phyloP scores from a whole-genome alignment of 768 basidiomycete genomes.

The Auriscalpium orientale region DNA sequence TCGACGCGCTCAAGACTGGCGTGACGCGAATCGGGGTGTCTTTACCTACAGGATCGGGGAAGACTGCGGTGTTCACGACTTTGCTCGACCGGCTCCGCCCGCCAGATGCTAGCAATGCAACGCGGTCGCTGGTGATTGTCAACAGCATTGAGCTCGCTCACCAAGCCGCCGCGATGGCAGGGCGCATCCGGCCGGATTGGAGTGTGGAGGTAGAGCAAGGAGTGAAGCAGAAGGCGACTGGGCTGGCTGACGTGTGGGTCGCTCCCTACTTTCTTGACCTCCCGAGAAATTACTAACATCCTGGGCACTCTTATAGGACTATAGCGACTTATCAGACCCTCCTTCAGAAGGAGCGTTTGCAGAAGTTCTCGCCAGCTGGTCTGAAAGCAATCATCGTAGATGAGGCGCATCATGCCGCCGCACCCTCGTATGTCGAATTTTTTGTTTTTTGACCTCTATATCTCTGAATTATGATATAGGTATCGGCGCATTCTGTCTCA shows the following conservation, averaged over 20 bases:
- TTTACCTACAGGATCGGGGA: constrained; percentile 77
- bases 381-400: constrained; percentile 81
- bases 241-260: constrained; percentile 77
- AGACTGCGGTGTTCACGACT: constrained; percentile 88
- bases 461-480: constrained; percentile 27
- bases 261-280: background rate
- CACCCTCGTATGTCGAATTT: constrained; percentile 59
- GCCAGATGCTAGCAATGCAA: constrained; percentile 34
- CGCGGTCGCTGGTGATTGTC: constrained; percentile 72
- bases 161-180: constrained; percentile 74
- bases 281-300: background rate
- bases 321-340: constrained; percentile 89
- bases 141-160: constrained; percentile 84
- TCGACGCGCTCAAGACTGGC: constrained; percentile 62
- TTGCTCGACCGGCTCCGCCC: constrained; percentile 60
- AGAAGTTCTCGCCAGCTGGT: constrained; percentile 62
- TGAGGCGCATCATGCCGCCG: constrained; percentile 94
- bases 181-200: constrained; percentile 60
- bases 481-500: constrained; percentile 80
- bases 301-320: constrained; percentile 41
- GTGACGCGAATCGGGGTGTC: constrained; percentile 74
- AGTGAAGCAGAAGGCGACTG: constrained; percentile 60
- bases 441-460: background rate
- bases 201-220: constrained; percentile 92
- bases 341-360: constrained; percentile 50